phyloP scores from a whole-genome alignment of 164 flowering plant species.

The Annona cherimola region DNA sequence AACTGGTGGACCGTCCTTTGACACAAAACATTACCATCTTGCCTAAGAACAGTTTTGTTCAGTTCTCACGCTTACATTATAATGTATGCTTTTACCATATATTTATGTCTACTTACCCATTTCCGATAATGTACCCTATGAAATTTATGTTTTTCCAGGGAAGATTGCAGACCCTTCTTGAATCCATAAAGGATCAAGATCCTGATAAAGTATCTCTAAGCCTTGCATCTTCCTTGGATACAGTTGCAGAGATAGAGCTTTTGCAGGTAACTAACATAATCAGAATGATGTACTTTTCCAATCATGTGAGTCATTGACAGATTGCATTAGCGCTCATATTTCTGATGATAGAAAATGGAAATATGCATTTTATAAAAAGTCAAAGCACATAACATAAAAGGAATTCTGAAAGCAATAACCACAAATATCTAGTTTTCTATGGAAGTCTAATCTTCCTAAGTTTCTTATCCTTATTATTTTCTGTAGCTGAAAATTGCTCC shows the following conservation, averaged over 20 bases:
- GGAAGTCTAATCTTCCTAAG: neutral
- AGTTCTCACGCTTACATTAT: neutral
- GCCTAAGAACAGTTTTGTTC: neutral
- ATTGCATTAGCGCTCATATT: neutral
- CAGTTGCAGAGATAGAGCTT: slow-evolving; percentile 76
- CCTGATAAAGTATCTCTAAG: slow-evolving; percentile 77
- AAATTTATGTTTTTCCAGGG: slow-evolving; percentile 37
- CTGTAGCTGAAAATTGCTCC: neutral
- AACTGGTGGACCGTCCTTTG: neutral
- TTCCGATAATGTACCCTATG: neutral
- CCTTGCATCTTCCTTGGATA: slow-evolving; percentile 79
- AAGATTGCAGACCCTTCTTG: slow-evolving; percentile 65
- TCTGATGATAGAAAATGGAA: neutral
- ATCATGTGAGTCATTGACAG: neutral
- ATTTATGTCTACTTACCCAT: neutral
- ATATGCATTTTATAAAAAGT: neutral
- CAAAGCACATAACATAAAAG: neutral
- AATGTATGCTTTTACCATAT: neutral
- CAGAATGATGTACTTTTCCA: neutral
- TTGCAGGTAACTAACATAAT: slow-evolving; percentile 53
- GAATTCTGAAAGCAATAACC: neutral
- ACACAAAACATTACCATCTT: no score
- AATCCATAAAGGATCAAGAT: slow-evolving; percentile 69
- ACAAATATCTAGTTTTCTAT: neutral
- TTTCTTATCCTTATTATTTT: neutral